Evolutionary conservation across 2,329 filamentous ascomycete species (phyloP).

Genomic region (Colletotrichum plurivorum): DNA sequence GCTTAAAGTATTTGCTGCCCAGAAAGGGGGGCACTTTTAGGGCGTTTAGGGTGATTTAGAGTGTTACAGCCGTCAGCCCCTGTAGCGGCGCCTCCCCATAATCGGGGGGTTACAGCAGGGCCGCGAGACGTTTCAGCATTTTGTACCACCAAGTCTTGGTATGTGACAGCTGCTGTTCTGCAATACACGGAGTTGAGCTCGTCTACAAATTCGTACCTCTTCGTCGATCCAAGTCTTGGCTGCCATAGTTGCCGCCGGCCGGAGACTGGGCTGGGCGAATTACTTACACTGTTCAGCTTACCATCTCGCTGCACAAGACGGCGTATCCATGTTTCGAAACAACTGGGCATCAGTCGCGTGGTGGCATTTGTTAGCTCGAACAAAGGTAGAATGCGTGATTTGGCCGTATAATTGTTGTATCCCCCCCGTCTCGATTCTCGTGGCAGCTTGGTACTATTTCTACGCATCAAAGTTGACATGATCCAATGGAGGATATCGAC

Average conservation of each 20-base stretch:
- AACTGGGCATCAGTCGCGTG: background rate
- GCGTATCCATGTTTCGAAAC: background rate
- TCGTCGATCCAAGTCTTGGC: background rate
- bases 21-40: background rate
- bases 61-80: background rate
- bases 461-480: no score
- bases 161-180: background rate
- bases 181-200: background rate
- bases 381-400: no score
- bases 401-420: no score
- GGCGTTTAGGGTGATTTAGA: no score
- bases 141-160: background rate
- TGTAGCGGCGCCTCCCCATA: background rate
- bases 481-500: no score
- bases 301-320: no score
- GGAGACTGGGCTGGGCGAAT: no score
- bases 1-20: conserved; percentile 13
- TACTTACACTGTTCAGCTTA: no score
- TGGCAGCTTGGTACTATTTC: no score
- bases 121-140: background rate
- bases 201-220: background rate
- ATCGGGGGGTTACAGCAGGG: background rate
- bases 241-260: background rate
- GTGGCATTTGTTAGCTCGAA: no score
- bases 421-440: no score